phyloP scores from a whole-genome alignment of 768 basidiomycete genomes.

The Asterophora parasitica region DNA sequence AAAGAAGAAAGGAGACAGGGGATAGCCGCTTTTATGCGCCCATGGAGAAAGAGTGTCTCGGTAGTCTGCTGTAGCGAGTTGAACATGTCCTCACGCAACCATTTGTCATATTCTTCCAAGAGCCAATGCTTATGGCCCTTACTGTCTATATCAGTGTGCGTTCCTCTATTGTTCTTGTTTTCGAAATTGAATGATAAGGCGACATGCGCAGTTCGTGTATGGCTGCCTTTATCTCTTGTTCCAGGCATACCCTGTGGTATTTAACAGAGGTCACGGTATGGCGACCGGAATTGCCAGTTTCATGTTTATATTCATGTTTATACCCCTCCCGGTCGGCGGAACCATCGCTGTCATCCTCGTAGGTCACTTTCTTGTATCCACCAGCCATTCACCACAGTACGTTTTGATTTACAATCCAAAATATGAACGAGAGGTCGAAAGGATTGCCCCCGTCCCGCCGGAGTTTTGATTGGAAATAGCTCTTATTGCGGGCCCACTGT shows the following conservation, averaged over 20 bases:
- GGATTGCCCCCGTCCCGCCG: conserved; percentile 50
- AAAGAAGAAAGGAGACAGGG: conserved; percentile 46
- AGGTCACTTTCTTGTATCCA: conserved; percentile 15
- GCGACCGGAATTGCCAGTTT: conserved; percentile 48
- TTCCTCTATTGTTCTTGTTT: neutral
- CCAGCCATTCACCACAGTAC: conserved; percentile 28
- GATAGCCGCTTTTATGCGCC: conserved; percentile 50
- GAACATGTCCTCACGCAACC: conserved; percentile 51
- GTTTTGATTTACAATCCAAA: conserved; percentile 42
- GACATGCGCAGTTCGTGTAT: conserved; percentile 47
- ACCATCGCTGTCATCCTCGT: conserved; percentile 39
- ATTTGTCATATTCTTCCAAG: conserved; percentile 57
- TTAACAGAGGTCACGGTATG: conserved; percentile 47
- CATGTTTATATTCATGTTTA: conserved; percentile 60
- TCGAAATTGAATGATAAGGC: neutral
- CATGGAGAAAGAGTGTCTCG: conserved; percentile 41
- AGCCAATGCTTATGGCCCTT: conserved; percentile 63
- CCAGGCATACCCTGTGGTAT: conserved; percentile 59
- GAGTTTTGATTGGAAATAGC: conserved; percentile 51
- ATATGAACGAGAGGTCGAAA: conserved; percentile 39
- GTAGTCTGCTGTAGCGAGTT: conserved; percentile 34
- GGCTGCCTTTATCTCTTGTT: conserved; percentile 59
- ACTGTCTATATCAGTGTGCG: conserved; percentile 58
- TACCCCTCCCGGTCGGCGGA: conserved; percentile 56
- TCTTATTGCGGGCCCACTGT: conserved; percentile 47